These are phyloP conservation scores for Erodium trifolium DNA, from an alignment of 441 rosid genomes.

Conservation along the genomic window DNA sequence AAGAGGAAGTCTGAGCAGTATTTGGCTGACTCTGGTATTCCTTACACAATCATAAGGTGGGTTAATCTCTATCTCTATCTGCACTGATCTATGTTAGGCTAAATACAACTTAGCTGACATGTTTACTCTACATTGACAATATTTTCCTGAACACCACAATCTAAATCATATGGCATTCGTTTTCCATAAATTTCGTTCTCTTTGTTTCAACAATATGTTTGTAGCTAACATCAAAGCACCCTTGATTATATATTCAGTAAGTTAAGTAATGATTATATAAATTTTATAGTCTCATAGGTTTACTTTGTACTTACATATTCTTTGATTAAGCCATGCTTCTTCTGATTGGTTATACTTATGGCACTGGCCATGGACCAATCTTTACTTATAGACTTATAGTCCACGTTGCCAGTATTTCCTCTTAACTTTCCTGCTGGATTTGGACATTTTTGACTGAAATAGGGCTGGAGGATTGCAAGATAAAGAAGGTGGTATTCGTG, in stretches of 20 bases:
- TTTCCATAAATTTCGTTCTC: no score
- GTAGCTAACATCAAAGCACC: not conserved
- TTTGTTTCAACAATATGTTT: not conserved
- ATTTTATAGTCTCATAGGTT: no score
- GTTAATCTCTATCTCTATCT: not conserved
- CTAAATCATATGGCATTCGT: not conserved
- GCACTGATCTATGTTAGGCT: not conserved
- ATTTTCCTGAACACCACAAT: not conserved
- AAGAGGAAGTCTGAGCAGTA: slow-evolving; percentile 98
- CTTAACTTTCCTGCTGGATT: slow-evolving; percentile 14
- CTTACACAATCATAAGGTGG: slow-evolving; percentile 90
- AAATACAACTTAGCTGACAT: not conserved
- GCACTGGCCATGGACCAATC: no score
- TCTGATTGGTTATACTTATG: no score
- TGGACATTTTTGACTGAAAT: slow-evolving; percentile 17
- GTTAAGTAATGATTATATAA: no score
- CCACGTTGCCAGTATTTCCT: slow-evolving; percentile 9
- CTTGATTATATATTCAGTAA: not conserved
- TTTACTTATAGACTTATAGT: not conserved
- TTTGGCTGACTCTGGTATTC: slow-evolving; percentile 84
- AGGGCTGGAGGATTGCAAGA: slow-evolving; percentile 98
- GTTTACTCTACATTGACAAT: not conserved
- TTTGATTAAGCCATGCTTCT: no score
- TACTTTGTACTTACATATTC: no score
- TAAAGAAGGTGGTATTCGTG: slow-evolving; percentile 72